Conservation (phyloP, 1,284 basidiomycete species). For the Phylloporus sp. region DNA sequence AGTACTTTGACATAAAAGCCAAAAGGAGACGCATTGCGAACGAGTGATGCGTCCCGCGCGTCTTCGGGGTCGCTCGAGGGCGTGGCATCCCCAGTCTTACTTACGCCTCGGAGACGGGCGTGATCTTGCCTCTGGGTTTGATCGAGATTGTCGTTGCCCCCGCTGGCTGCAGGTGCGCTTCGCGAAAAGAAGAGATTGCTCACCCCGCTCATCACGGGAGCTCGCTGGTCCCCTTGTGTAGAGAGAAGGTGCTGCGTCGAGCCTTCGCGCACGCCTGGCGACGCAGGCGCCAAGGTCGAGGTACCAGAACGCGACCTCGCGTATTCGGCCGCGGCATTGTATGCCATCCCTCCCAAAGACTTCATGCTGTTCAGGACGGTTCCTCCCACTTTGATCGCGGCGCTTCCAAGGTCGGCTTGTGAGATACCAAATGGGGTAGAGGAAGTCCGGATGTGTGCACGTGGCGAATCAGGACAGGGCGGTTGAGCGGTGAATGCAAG, state of each 20-base stretch:
- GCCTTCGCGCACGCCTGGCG: constrained; percentile 11
- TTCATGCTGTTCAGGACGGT: constrained; percentile 67
- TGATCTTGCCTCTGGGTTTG: constrained; percentile 8
- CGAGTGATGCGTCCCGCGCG: constrained; percentile 4
- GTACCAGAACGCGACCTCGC: constrained; percentile 29
- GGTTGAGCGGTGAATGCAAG: constrained; percentile 61
- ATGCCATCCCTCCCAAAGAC: constrained; percentile 65
- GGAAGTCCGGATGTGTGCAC: constrained; percentile 24
- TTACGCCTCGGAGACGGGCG: constrained; percentile 15
- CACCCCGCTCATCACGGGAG: constrained; percentile 27
- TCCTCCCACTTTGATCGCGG: constrained; percentile 62
- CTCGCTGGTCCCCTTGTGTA: constrained; percentile 18
- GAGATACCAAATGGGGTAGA: constrained; percentile 36
- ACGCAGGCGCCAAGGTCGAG: constrained; percentile 9
- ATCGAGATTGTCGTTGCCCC: constrained; percentile 22
- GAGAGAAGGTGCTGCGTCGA: constrained; percentile 12
- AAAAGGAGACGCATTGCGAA: constrained; percentile 8
- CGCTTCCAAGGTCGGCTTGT: constrained; percentile 54
- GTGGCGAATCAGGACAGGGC: constrained; percentile 39
- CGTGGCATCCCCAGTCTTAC: constrained; percentile 12
- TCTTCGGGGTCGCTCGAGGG: constrained; percentile 19
- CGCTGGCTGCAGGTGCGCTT: constrained; percentile 58
- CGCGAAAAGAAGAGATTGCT: constrained; percentile 55
- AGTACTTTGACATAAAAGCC: constrained; percentile 56
- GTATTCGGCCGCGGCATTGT: constrained; percentile 50